Base-by-base conservation (phyloP, 2,329 filamentous ascomycete species). In the Venturiaceae sp. region DNA sequence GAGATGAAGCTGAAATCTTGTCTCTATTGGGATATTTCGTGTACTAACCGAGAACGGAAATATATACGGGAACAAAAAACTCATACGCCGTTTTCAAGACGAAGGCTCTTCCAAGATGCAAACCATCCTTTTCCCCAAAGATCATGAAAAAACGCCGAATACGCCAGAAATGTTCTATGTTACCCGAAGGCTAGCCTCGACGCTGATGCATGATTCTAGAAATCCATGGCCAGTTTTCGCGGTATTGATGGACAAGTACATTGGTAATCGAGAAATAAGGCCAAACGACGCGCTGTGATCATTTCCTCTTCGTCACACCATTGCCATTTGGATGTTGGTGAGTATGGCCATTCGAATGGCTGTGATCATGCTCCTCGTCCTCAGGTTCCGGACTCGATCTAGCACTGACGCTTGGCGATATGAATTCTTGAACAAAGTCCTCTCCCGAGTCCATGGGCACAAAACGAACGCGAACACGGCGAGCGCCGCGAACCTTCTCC, bases 381-480 rank as follows among this genome's bases (percentile, higher is more conserved):
- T 71, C 66, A 13, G 66, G 64, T 57, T 66, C 69, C 28, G 70
- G 66, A 19, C 61, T 69, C n/a, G 66, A 61, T 33, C 63, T 63
- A n/a, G 62, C 64, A 21, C 66, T 65, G 11, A 65, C 64, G 52
- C 69, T 65, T 28, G 66, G 65, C 11, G 63, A 61, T 36, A 78
- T 73, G 60, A 79, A 78, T 71, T 97, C 91, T 68, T 95, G 88
- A 61, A 88, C 85, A 66, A 86, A 81, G 58, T 81, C 78, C 50
- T 67, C 65, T n/a, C 67, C 71, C 30, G 80, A 78, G 19, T 88
- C 85, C 64, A 83, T 83, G 37, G 87, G 82, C 32, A 94, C 83
- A 69, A 97, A 97, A 44, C 91, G 85, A 55, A 97, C 81, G 62
- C 88, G 86, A 34, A 99, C 82, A 62, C 88, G 83, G 70, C 90